phyloP scores from a whole-genome alignment of 164 flowering plant species.

The Warburgia ugandensis region DNA sequence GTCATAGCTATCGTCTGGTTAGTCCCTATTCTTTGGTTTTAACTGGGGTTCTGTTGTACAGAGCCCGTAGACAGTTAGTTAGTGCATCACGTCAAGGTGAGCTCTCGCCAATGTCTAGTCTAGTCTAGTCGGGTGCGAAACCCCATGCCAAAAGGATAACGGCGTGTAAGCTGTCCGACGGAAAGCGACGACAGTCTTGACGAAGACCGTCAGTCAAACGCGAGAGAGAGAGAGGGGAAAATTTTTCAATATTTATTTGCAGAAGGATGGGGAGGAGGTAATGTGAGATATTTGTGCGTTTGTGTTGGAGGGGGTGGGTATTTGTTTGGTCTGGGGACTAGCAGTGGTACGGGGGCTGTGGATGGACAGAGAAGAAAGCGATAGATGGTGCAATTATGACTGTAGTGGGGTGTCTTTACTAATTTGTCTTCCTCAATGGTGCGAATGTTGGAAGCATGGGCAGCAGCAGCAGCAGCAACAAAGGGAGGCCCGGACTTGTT shows the following conservation, averaged over 20 bases:
- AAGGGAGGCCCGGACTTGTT: too few relatives aligned
- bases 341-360: not conserved
- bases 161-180: not conserved
- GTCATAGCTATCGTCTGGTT: too few relatives aligned
- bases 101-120: not conserved
- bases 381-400: slow-evolving; percentile 19
- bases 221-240: not conserved
- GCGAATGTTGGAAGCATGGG: slow-evolving; percentile 74
- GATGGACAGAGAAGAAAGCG: slow-evolving; percentile 9
- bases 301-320: not conserved
- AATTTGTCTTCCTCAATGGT: slow-evolving; percentile 18
- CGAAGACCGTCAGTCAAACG: slow-evolving; percentile 2
- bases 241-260: not conserved
- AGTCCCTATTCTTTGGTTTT: too few relatives aligned
- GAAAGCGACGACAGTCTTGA: slow-evolving; percentile 7
- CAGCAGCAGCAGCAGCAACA: slow-evolving; percentile 32
- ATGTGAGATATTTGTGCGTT: not conserved
- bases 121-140: not conserved
- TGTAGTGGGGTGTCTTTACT: slow-evolving; percentile 12
- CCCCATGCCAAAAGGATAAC: slow-evolving; percentile 1
- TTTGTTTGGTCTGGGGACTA: not conserved
- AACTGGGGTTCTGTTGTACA: not conserved
- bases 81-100: slow-evolving; percentile 19
- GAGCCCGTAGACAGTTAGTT: slow-evolving; percentile 7
- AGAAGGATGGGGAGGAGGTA: not conserved